phyloP scores from a whole-genome alignment of 352 stramenopile species.

The Globisporangium megalacanthum region DNA sequence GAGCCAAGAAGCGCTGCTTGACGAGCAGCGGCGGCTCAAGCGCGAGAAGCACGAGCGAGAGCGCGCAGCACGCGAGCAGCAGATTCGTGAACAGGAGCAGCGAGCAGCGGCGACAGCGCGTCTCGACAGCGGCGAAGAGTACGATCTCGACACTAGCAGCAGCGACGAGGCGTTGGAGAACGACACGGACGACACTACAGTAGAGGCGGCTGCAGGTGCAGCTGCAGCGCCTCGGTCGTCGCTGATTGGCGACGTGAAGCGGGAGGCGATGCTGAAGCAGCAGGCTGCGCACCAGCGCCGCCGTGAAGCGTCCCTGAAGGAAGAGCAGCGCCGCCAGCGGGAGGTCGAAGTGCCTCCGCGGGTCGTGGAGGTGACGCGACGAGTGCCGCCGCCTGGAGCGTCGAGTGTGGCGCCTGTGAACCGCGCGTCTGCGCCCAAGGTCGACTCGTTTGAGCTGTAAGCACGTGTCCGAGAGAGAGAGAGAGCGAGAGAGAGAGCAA shows the following conservation, averaged over 20 bases:
- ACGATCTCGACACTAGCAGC: conserved; percentile 28
- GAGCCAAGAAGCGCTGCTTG: conserved; percentile 38
- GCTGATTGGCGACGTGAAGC: conserved; percentile 59
- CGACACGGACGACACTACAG: conserved; percentile 7
- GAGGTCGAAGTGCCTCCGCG: conserved; percentile 12
- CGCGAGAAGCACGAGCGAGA: conserved; percentile 63
- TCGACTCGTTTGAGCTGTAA: conserved; percentile 12
- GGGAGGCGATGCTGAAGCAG: conserved; percentile 62
- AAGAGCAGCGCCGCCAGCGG: conserved; percentile 41
- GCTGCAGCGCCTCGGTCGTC: conserved; percentile 35
- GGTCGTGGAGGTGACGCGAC: conserved; percentile 23
- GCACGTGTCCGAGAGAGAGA: not conserved
- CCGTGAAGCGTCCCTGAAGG: conserved; percentile 49
- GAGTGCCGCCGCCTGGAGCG: conserved; percentile 8
- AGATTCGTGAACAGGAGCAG: conserved; percentile 24
- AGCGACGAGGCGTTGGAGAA: conserved; percentile 30
- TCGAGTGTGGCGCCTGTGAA: not conserved
- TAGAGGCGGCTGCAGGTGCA: conserved; percentile 6
- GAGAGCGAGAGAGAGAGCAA: not conserved
- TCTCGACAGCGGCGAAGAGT: conserved; percentile 26
- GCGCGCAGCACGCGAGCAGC: conserved; percentile 36
- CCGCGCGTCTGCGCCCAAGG: conserved; percentile 15
- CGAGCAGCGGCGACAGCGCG: conserved; percentile 18
- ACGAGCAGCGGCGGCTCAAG: conserved; percentile 64
- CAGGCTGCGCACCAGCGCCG: conserved; percentile 55